Base-by-base conservation (phyloP, 2,329 filamentous ascomycete species). In the Paecilomyces variotii region DNA sequence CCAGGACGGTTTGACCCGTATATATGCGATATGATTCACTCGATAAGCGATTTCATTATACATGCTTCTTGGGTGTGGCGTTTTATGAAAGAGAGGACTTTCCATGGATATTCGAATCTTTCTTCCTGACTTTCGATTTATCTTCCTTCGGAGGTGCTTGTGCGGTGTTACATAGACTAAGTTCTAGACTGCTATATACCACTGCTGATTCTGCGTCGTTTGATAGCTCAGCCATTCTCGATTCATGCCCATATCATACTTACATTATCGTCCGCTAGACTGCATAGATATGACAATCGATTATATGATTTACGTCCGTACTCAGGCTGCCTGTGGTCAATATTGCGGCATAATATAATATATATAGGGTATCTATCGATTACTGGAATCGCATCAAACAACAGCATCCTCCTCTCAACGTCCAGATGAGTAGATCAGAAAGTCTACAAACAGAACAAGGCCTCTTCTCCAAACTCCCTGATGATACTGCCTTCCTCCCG, bases 391-490 rank as follows among this genome's bases (percentile, higher is more conserved):
- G 11, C 30, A 32, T 7, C 30, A 32, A 32, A 32, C 35, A n/a
- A n/a, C 35, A 39, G 5, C 12, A 7, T 39, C 12, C 35, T 39
- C 35, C n/a, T 39, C 35, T n/a, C 3, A 12, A 14, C 4, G 35
- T 4, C n/a, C 35, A 5, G 11, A 39, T n/a, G 19, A 24, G n/a
- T 24, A n/a, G 12, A n/a, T 7, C 3, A 14, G 19, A 45, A n/a
- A 19, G n/a, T 19, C 55, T 59, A 65, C 54, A 95, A 74, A 74
- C 92, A 96, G 75, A 95, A 83, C 58, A 93, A 71, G 3, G 91
- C 86, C 66, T 93, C 84, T 57, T 91, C 87, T 1, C 93, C 93
- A 78, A 97, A 97, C 11, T 84, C 76, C 56, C 77, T 72, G 14
- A 81, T 76, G 9, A 96, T 79, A 62, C 84, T 92, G 1, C 89